Conservation (phyloP, 768 basidiomycete genomes). For the Suillus americanus region DNA sequence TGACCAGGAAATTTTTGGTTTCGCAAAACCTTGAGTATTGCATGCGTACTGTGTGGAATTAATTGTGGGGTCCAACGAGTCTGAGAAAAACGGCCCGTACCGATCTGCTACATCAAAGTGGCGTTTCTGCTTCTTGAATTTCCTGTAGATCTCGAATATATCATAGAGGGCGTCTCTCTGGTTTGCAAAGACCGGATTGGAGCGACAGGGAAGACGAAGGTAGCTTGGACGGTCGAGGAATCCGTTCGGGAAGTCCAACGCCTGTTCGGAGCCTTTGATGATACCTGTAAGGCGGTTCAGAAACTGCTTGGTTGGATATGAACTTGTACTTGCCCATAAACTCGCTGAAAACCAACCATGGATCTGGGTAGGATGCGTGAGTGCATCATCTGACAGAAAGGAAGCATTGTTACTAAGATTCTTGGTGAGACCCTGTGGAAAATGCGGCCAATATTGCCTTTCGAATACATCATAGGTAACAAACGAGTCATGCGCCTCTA, state of each 20-base stretch:
- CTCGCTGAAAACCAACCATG: constrained; percentile 62
- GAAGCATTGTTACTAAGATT: constrained; percentile 44
- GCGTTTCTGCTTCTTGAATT: constrained; percentile 38
- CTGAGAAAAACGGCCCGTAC: constrained; percentile 24
- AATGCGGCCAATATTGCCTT: constrained; percentile 57
- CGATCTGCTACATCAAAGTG: constrained; percentile 63
- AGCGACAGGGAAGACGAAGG: constrained; percentile 45
- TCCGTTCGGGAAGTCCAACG: constrained; percentile 34
- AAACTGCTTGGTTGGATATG: neutral
- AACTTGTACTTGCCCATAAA: constrained; percentile 51
- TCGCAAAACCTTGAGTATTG: constrained; percentile 39
- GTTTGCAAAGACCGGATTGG: constrained; percentile 54
- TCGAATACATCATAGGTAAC: constrained; percentile 51
- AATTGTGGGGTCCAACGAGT: neutral
- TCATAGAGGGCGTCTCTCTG: constrained; percentile 50
- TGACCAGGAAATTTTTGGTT: constrained; percentile 24
- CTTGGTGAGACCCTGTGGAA: constrained; percentile 53
- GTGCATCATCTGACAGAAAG: neutral
- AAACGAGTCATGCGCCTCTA: constrained; percentile 18
- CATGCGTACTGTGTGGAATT: constrained; percentile 44
- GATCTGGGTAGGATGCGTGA: constrained; percentile 42
- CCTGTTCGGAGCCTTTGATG: constrained; percentile 64
- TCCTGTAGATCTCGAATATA: constrained; percentile 53
- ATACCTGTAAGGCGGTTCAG: constrained; percentile 39
- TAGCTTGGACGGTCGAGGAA: constrained; percentile 48